Evolutionary conservation across 176 grass and related monocot genomes (phyloP), one percentile per base, ranked within the genome.

Genomic region (Aegilops longissima): DNA sequence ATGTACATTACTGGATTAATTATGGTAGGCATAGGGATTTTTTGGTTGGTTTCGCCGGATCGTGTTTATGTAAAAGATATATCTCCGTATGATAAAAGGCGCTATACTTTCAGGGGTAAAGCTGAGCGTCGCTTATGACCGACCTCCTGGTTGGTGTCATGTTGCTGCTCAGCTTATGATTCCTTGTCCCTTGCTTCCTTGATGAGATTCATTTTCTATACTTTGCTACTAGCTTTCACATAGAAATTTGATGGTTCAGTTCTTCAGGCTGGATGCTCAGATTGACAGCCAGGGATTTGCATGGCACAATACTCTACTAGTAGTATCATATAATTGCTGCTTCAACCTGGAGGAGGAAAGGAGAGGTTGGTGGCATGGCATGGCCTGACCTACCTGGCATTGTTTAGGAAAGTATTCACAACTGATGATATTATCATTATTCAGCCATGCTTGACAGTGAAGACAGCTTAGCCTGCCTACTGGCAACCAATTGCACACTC

Each of bases 1-100:
- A 31, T 91, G 90, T 91, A 91, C 78, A 91, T 88, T 88, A 58
- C 77, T 81, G 86, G 63, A 77, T 88, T 85, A 78, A 83, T 86
- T 64, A 81, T 88, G 78, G 65, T 88, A 88, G 90, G 62, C 70
- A 81, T 88, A 91, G 86, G 0, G 52, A 82, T 77, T 88, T 88
- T 90, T 91, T 88, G 58, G 77, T 63, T 91, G 29, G 83, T 82
- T 85, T 85, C 34, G 20, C 63, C 12, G 76, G 63, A 52, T 63
- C 64, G 12, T 81, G 76, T 84, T 91, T 88, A 82, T 91, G 77
- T 45, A 69, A 80, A 72, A 68, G 82, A 34, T 52, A 77, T 84
- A 54, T 42, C 81, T 61, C 68, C 76, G 86, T 88, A 85, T 77
- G 77, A 81, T 84, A 77, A 88, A 88, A 91, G 61, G 70, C 75